Conservation (phyloP, 1,284 basidiomycete genomes). For the Golubevia sp. region DNA sequence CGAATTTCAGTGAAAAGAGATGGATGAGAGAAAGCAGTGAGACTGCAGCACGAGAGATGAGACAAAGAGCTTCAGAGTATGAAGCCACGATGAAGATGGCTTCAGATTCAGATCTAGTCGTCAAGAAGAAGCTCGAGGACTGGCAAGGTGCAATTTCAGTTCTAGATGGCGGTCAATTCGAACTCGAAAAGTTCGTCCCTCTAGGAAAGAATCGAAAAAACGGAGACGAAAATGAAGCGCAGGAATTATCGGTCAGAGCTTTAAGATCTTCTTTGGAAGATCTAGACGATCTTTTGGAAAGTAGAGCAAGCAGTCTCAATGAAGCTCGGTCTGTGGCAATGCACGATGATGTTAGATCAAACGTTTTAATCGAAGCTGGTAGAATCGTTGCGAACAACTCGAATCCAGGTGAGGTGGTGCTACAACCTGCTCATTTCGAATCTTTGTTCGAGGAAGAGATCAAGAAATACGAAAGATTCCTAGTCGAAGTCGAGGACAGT, state of each 20-base stretch:
- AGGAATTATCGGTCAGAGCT: constrained; percentile 69
- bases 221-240: constrained; percentile 64
- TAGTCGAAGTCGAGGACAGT: constrained; percentile 70
- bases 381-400: constrained; percentile 66
- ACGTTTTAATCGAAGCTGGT: constrained; percentile 72
- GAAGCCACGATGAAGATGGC: constrained; percentile 36
- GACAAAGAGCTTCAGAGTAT: constrained; percentile 29
- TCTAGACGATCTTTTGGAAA: constrained; percentile 74
- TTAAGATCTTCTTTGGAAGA: constrained; percentile 79
- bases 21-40: constrained; percentile 78
- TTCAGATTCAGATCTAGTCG: constrained; percentile 26
- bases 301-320: constrained; percentile 70
- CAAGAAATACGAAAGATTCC: constrained; percentile 78
- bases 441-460: constrained; percentile 78
- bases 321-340: constrained; percentile 72
- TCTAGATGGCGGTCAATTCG: constrained; percentile 10
- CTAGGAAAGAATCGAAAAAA: background rate
- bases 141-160: constrained; percentile 26
- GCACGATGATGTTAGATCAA: constrained; percentile 76
- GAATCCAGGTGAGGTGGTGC: background rate
- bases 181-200: background rate
- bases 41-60: constrained; percentile 62
- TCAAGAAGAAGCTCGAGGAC: constrained; percentile 65
- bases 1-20: constrained; percentile 72
- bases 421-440: constrained; percentile 2